Evolutionary conservation across 2,329 filamentous ascomycete species (phyloP), one percentile per base, ranked within the genome.

Genomic region (Rugonectria rugulosa): DNA sequence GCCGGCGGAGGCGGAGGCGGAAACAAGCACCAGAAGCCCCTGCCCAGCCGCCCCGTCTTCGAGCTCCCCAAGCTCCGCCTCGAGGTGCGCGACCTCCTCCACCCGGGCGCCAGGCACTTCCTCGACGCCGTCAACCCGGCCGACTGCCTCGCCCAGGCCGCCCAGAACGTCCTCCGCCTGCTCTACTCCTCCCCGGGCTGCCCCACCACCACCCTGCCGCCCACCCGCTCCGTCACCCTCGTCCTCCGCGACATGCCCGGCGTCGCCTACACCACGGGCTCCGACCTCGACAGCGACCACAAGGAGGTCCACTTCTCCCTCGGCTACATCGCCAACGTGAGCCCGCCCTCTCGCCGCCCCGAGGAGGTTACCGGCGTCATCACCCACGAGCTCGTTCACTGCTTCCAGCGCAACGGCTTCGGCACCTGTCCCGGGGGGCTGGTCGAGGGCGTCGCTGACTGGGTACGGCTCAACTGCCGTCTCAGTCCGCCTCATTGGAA

Each of bases 331-430:
- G 68, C 76, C 37, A 65, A 70, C 40, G 77, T 85, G 60, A 52
- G 67, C 27, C 66, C 80, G 0, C 43, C 72, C 0, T 64, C 74
- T 10, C 80, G 81, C 43, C 74, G 76, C 11, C 60, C 70, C 20
- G 67, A 81, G 32, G 92, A 98, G 76, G 86, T 97, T 56, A 77
- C 84, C 15, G 95, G 95, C 34, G 92, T 98, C 1, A 73, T 98
- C 17, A 89, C 90, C 2, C 94, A 98, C 71, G 94, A 98, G 75
- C 88, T 97, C 59, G 94, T 98, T 12, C 95, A 98, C 77, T 97
- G 92, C 75, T 96, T 90, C 76, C 94, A 98, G 73, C 89, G 91
- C 74, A 88, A 91, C 65, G 89, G 81, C 2, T 77, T 66, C 17
- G 81, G 79, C 2, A 77, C 77, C 5, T 85, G 86, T 37, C 89